phyloP scores from a whole-genome alignment of 495 filamentous ascomycete species.

The Hypoxylon lenormandii region DNA sequence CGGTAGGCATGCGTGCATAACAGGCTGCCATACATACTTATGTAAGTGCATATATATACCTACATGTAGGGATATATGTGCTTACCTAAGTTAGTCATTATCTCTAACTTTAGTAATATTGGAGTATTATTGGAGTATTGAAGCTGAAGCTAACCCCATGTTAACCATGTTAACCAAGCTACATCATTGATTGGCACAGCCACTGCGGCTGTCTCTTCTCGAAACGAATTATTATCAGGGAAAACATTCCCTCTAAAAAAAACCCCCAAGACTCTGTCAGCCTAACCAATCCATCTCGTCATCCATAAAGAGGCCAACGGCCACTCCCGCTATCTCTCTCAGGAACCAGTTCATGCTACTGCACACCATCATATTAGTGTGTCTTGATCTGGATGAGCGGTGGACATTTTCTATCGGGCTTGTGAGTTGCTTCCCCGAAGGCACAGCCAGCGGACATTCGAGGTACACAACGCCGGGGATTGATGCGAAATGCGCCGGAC shows the following conservation, averaged over 20 bases:
- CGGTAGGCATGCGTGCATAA: neutral
- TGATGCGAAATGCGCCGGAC: constrained; percentile 8
- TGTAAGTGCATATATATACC: neutral
- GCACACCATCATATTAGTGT: constrained; percentile 23
- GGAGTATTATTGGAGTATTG: too few relatives aligned
- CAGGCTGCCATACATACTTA: neutral
- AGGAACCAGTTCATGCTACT: constrained; percentile 15
- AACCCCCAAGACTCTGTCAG: neutral
- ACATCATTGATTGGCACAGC: constrained; percentile 21
- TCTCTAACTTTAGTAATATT: constrained; percentile 27
- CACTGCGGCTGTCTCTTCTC: constrained; percentile 28
- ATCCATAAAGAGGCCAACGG: neutral
- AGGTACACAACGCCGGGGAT: constrained; percentile 27
- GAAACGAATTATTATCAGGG: constrained; percentile 27
- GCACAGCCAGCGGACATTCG: constrained; percentile 10
- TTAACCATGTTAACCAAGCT: neutral
- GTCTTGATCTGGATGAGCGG: constrained; percentile 23
- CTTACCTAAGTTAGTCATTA: constrained; percentile 13
- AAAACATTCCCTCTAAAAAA: constrained; percentile 20
- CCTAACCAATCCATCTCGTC: neutral
- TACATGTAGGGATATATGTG: neutral
- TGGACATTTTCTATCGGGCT: constrained; percentile 12
- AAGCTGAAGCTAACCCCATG: too few relatives aligned
- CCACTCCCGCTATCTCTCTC: constrained; percentile 19
- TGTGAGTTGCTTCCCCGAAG: constrained; percentile 16